Percentiles rank a stretch among this genome's conserved stretches.
Evolutionary conservation across 495 filamentous ascomycete genomes (phyloP).

Genomic region (Talaromyces proteolyticus): DNA sequence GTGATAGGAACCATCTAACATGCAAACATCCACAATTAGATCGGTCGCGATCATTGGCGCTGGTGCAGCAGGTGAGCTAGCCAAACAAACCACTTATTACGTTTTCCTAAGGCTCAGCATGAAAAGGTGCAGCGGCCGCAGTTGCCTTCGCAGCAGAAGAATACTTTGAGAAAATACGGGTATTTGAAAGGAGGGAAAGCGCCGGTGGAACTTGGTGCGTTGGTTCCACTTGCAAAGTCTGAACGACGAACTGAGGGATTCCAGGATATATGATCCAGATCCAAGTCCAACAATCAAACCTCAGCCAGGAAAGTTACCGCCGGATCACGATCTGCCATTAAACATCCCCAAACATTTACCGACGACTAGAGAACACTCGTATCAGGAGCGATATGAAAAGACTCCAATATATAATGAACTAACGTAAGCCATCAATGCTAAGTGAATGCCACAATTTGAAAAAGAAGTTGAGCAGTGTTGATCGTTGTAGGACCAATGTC

Average conservation of each 20-base stretch:
- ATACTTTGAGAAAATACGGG: constrained; percentile 40
- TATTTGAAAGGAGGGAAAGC: constrained; percentile 41
- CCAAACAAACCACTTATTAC: neutral
- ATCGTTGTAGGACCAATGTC: constrained; percentile 35
- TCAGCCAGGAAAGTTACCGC: constrained; percentile 30
- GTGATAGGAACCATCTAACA: too few relatives aligned
- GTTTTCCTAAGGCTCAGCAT: constrained; percentile 2
- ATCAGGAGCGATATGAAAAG: constrained; percentile 32
- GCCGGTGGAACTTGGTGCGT: constrained; percentile 44
- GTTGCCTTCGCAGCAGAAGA: constrained; percentile 40
- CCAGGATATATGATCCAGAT: constrained; percentile 41
- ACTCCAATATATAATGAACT: constrained; percentile 41
- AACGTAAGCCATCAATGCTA: constrained; percentile 31
- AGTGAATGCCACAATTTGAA: neutral
- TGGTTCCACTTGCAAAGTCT: neutral
- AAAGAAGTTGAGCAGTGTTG: neutral
- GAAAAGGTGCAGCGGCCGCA: constrained; percentile 34
- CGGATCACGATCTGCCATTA: constrained; percentile 35
- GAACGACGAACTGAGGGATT: constrained; percentile 1
- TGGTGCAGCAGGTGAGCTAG: constrained; percentile 34
- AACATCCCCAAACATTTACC: constrained; percentile 32
- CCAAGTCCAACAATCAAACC: constrained; percentile 18
- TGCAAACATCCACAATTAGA: constrained; percentile 24
- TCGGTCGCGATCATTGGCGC: constrained; percentile 48
- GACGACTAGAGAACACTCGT: constrained; percentile 21